A percentile compares a stretch with the other conserved stretches of the same genome.
These are phyloP conservation scores for Symmetrospora coprosmae DNA, from an alignment of 768 basidiomycete genomes.

Conservation along the genomic window DNA sequence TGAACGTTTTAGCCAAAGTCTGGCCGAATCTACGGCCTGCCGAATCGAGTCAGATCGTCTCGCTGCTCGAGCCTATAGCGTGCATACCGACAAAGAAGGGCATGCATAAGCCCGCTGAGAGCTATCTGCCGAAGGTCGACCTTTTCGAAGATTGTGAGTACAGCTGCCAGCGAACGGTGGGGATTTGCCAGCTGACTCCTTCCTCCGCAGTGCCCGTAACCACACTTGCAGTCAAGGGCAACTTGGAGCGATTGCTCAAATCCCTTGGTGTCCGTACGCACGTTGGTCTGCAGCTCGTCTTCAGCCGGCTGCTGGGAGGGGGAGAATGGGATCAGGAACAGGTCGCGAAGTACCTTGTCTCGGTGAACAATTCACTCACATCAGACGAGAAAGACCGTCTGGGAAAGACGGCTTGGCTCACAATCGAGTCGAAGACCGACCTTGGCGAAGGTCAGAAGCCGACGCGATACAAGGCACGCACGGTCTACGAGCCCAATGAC, in stretches of 20 bases:
- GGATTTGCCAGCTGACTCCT: slow-evolving; percentile 57
- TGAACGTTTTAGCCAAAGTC: slow-evolving; percentile 47
- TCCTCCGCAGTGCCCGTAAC: slow-evolving; percentile 36
- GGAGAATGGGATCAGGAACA: slow-evolving; percentile 43
- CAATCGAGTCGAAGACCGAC: slow-evolving; percentile 32
- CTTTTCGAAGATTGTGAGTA: slow-evolving; percentile 57
- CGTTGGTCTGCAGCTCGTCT: slow-evolving; percentile 85
- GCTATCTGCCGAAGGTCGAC: slow-evolving; percentile 61
- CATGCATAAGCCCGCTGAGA: slow-evolving; percentile 53
- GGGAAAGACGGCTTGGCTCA: slow-evolving; percentile 59
- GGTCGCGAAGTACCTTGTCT: slow-evolving; percentile 71
- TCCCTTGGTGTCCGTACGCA: slow-evolving; percentile 74
- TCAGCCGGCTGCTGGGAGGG: slow-evolving; percentile 47
- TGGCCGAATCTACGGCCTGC: slow-evolving; percentile 53
- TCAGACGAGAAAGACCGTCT: slow-evolving; percentile 48
- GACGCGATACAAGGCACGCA: slow-evolving; percentile 49
- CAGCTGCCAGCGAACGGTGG: no score
- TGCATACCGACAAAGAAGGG: slow-evolving; percentile 65
- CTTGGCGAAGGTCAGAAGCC: slow-evolving; percentile 3
- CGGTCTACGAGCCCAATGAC: slow-evolving; percentile 73
- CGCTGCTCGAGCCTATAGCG: slow-evolving; percentile 43
- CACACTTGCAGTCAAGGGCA: slow-evolving; percentile 46
- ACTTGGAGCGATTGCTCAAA: slow-evolving; percentile 50
- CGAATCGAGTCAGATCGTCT: slow-evolving; percentile 44
- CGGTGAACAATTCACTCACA: slow-evolving; percentile 54